Conservation (phyloP, 2,329 filamentous ascomycete genomes). For the Penicillium capsulatum region DNA sequence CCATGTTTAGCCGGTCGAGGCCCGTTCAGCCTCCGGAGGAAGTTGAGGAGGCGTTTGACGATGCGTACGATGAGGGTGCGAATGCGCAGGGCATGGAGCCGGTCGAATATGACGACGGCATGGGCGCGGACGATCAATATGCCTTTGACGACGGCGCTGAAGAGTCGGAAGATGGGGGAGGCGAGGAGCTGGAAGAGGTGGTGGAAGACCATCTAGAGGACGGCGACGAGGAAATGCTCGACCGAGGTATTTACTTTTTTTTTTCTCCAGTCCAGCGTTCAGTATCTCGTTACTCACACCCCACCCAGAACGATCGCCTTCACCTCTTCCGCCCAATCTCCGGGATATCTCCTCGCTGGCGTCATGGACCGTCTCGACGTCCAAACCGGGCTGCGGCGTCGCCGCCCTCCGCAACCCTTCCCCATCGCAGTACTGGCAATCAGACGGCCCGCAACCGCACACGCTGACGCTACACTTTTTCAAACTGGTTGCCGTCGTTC, state of each 20-base stretch:
- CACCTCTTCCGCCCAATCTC: constrained; percentile 43
- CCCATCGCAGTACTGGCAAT: constrained; percentile 60
- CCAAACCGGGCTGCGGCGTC: constrained; percentile 60
- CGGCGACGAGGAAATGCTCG: constrained; percentile 34
- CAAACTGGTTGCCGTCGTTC: constrained; percentile 50
- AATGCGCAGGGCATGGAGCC: constrained; percentile 16
- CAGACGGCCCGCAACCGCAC: constrained; percentile 62
- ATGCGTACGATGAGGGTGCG: constrained; percentile 17
- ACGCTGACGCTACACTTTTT: constrained; percentile 61
- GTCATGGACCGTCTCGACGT: constrained; percentile 62
- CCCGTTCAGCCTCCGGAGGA: constrained; percentile 8
- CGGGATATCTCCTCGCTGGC: constrained; percentile 63
- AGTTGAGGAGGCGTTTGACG: constrained; percentile 15
- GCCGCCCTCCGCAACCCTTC: constrained; percentile 56
- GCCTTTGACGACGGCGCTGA: constrained; percentile 6
- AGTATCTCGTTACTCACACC: constrained; percentile 4
- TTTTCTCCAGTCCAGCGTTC: neutral
- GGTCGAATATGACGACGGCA: constrained; percentile 13
- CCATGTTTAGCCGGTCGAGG: constrained; percentile 17
- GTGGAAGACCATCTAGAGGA: constrained; percentile 18
- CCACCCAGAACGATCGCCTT: constrained; percentile 32
- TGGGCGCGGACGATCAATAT: constrained; percentile 11
- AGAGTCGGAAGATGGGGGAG: constrained; percentile 21
- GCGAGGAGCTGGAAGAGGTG: constrained; percentile 19
- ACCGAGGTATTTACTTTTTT: constrained; percentile 26